phyloP scores from a whole-genome alignment of 163 green algal species.

The Chloroidium sp. region DNA sequence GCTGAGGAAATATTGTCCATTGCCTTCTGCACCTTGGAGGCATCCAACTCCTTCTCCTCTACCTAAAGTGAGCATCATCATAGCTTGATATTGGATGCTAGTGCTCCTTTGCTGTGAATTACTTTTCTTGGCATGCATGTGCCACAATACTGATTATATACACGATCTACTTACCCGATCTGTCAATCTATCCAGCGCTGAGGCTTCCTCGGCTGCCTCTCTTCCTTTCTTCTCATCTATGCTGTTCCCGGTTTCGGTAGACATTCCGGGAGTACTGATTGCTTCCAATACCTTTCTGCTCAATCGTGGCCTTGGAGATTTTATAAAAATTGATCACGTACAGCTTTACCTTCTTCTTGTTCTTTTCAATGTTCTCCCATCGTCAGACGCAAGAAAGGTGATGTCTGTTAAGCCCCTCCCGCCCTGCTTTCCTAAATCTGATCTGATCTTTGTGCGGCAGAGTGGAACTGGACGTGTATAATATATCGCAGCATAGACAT shows the following conservation, averaged over 20 bases:
- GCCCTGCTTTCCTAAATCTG: no score
- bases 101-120: no score
- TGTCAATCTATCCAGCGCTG: conserved; percentile 49
- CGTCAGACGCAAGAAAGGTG: no score
- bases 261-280: neutral
- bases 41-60: conserved; percentile 23
- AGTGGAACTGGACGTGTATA: no score
- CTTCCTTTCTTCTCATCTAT: conserved; percentile 2
- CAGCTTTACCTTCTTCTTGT: no score
- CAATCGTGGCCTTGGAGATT: no score
- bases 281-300: no score
- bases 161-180: conserved; percentile 28
- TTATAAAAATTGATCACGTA: no score
- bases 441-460: no score
- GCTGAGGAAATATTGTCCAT: neutral
- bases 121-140: neutral
- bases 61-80: neutral
- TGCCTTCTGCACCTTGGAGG: conserved; percentile 2
- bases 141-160: neutral
- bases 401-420: no score
- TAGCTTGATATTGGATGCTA: neutral
- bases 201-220: conserved; percentile 42
- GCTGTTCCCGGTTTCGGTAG: neutral
- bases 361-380: no score
- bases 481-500: no score